phyloP scores from a whole-genome alignment of 345 rosid genomes.

The Lenwebbia sp. region DNA sequence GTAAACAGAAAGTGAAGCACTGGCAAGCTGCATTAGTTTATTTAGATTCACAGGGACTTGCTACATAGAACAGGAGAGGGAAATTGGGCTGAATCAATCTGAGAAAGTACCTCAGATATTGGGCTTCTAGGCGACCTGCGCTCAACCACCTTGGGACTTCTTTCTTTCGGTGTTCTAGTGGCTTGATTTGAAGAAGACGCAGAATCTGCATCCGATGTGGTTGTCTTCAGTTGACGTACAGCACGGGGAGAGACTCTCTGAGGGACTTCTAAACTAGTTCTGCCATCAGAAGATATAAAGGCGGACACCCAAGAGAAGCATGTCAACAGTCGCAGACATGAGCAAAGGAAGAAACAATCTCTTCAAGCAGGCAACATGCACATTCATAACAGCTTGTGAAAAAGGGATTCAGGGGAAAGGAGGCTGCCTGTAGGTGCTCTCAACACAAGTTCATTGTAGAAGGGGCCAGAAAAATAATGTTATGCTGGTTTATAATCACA shows the following conservation, averaged over 20 bases:
- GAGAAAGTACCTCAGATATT: constrained; percentile 49
- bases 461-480: not conserved
- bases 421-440: not conserved
- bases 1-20: not conserved
- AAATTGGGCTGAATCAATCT: not conserved
- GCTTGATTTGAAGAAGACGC: constrained; percentile 42
- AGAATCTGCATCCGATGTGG: constrained; percentile 41
- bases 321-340: not conserved
- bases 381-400: not conserved
- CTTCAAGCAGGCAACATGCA: not conserved
- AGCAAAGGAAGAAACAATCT: not conserved
- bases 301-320: not conserved
- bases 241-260: constrained; percentile 70
- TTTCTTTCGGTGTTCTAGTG: constrained; percentile 55
- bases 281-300: constrained; percentile 14
- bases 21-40: not conserved
- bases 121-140: constrained; percentile 79
- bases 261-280: constrained; percentile 59
- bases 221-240: constrained; percentile 57
- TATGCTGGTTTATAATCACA: not conserved
- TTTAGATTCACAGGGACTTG: not conserved
- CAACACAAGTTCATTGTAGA: not conserved
- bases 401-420: not conserved
- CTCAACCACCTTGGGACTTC: constrained; percentile 64
- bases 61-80: not conserved